phyloP scores from a whole-genome alignment of 768 basidiomycete species.

The Tubosaeta brunneosetosa region DNA sequence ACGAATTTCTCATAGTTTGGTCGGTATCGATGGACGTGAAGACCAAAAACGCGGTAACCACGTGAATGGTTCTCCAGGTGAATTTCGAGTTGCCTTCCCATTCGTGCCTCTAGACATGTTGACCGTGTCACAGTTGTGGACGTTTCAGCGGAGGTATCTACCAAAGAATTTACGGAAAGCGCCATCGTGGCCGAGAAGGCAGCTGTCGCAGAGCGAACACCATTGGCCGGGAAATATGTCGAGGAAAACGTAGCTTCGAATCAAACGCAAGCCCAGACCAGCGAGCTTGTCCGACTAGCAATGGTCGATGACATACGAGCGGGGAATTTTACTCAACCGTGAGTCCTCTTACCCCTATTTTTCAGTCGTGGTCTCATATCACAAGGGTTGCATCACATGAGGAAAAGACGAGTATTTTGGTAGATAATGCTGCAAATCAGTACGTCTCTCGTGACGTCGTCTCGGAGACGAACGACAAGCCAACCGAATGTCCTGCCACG shows the following conservation, averaged over 20 bases:
- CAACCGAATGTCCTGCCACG: not conserved
- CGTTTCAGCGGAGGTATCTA: not conserved
- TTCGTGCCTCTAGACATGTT: not conserved
- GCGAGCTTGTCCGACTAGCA: not conserved
- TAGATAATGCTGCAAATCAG: not conserved
- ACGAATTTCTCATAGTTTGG: constrained; percentile 1
- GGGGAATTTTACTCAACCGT: not conserved
- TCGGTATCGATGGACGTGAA: not conserved
- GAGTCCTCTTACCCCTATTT: not conserved
- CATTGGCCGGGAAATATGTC: not conserved
- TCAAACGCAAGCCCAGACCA: not conserved
- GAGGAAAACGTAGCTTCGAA: not conserved
- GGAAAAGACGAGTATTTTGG: not conserved
- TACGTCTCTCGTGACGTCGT: not conserved
- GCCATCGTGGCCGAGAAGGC: not conserved
- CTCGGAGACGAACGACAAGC: not conserved
- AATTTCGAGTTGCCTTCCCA: not conserved
- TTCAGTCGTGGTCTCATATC: not conserved
- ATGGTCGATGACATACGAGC: not conserved
- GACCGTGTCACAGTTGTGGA: not conserved
- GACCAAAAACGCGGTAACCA: not conserved
- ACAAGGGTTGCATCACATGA: not conserved
- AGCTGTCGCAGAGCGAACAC: not conserved
- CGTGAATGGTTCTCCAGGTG: not conserved
- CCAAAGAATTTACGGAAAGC: not conserved